Evolutionary conservation across 2,329 filamentous ascomycete genomes (phyloP).

Genomic region (Diaporthe vexans): DNA sequence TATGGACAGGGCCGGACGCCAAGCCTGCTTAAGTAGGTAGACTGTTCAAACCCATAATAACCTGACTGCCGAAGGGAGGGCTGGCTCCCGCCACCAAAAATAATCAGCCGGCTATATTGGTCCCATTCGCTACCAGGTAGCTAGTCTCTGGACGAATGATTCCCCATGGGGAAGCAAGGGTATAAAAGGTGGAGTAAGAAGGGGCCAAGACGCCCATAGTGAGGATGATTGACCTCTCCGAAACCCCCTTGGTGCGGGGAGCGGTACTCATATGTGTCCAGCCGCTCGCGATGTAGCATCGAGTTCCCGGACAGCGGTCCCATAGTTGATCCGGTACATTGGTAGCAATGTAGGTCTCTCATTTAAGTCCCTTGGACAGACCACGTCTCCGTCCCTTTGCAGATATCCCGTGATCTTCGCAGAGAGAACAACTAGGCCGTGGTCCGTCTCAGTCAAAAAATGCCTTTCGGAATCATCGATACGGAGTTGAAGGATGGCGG

Average conservation of each 20-base stretch:
- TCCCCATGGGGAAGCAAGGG: background rate
- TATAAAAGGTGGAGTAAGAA: slow-evolving; percentile 18
- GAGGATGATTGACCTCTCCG: slow-evolving; percentile 18
- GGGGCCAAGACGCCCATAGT: slow-evolving; percentile 3
- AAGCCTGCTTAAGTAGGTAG: no score
- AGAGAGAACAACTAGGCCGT: no score
- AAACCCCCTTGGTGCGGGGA: slow-evolving; percentile 28
- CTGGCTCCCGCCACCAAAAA: background rate
- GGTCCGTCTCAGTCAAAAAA: slow-evolving; percentile 22
- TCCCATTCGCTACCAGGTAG: slow-evolving; percentile 1
- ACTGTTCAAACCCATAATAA: no score
- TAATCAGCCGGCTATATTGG: slow-evolving; percentile 25
- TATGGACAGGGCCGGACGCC: no score
- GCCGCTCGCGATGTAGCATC: slow-evolving; percentile 26
- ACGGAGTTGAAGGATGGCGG: slow-evolving; percentile 40
- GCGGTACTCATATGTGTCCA: slow-evolving; percentile 1
- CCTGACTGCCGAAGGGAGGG: slow-evolving; percentile 9
- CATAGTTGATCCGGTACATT: slow-evolving; percentile 23
- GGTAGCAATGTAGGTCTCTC: background rate
- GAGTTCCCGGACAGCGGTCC: slow-evolving; percentile 12
- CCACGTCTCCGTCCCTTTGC: background rate
- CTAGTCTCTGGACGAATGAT: slow-evolving; percentile 8
- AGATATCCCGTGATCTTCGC: background rate
- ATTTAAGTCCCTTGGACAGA: background rate
- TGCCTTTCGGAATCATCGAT: slow-evolving; percentile 49